Evolutionary conservation across 1,139 yeast genomes (phyloP), one percentile per base, ranked within the genome.

Genomic region (Blastobotrys indianensis): DNA sequence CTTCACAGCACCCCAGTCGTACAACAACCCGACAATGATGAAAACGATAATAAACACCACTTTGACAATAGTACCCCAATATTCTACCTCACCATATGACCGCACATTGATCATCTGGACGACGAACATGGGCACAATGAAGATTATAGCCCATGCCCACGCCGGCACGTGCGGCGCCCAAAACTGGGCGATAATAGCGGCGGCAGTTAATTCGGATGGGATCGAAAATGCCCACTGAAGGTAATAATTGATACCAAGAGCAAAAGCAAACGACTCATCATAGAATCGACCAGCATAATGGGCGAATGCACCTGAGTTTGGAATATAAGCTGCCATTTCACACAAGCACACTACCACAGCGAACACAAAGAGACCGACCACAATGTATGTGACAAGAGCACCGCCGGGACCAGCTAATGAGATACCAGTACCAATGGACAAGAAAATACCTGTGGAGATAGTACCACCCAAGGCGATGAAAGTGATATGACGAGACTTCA

Each of bases 361-460:
- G 56, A 72, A 82, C 38, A 82, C 87, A 45, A 80, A 70, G 39
- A 79, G 60, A 13, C 87, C 88, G 55, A 82, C 77, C 44, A 79
- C 62, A n/a, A 76, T 62, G 60, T 82, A 82, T 3, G 85, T 73
- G 37, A 82, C 70, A 40, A 83, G 69, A 42, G 82, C 74, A 34
- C 85, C 75, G 12, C 75, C 88, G 3, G 90, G 88, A 16, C 92
- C 92, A 4, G 84, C 85, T 51, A 82, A 67, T 1, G 87, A 80
- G 11, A 77, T 66, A 44, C 85, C 85, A 9, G 86, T 80, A 56
- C 88, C 87, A 55, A 83, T 79, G 52, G 52, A 45, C 10, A 86
- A 84, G 54, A 70, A 73, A 39, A 74, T 61, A 43, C 79, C 79
- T 2, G 76, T 69, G 29, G 79, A 78, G 40, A 75, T 72, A 47